These are phyloP conservation scores for Pythium scleroteichum DNA, from an alignment of 352 stramenopile species.

Conservation along the genomic window DNA sequence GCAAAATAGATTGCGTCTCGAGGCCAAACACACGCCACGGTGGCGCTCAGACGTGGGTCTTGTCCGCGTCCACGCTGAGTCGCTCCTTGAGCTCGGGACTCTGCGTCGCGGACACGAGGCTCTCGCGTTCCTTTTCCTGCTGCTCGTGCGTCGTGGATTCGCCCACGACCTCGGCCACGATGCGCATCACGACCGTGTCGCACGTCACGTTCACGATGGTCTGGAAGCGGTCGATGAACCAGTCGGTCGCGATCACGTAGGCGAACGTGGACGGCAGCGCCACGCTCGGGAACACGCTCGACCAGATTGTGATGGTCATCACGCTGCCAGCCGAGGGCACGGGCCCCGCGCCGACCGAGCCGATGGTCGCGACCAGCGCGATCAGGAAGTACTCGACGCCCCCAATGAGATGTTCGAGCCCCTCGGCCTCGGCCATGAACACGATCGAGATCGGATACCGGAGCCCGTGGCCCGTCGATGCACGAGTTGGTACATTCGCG, in stretches of 20 bases:
- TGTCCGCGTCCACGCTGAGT: conserved; percentile 9
- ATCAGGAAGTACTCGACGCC: conserved; percentile 41
- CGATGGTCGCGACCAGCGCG: conserved; percentile 32
- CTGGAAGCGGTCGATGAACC: conserved; percentile 57
- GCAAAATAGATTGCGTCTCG: neutral
- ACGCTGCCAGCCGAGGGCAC: conserved; percentile 36
- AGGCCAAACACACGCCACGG: neutral
- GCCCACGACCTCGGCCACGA: conserved; percentile 45
- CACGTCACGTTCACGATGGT: conserved; percentile 64
- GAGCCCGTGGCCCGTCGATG: no score
- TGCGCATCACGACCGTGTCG: conserved; percentile 55
- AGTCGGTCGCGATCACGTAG: conserved; percentile 61
- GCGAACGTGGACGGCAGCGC: conserved; percentile 47
- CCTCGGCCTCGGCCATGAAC: conserved; percentile 40
- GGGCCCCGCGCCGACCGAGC: conserved; percentile 32
- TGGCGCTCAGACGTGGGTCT: neutral
- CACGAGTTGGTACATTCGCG: no score
- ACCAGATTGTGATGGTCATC: conserved; percentile 48
- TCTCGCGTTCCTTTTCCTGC: conserved; percentile 26
- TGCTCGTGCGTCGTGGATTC: conserved; percentile 26
- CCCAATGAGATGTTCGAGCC: conserved; percentile 26
- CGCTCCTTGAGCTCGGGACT: conserved; percentile 24
- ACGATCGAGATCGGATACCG: conserved; percentile 37
- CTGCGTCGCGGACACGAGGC: conserved; percentile 20
- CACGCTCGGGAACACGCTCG: conserved; percentile 34